Percentiles rank a stretch among this genome's conserved stretches.
These are phyloP conservation scores for Alternaria consortialis DNA, from an alignment of 2,329 filamentous ascomycete species.

Conservation along the genomic window DNA sequence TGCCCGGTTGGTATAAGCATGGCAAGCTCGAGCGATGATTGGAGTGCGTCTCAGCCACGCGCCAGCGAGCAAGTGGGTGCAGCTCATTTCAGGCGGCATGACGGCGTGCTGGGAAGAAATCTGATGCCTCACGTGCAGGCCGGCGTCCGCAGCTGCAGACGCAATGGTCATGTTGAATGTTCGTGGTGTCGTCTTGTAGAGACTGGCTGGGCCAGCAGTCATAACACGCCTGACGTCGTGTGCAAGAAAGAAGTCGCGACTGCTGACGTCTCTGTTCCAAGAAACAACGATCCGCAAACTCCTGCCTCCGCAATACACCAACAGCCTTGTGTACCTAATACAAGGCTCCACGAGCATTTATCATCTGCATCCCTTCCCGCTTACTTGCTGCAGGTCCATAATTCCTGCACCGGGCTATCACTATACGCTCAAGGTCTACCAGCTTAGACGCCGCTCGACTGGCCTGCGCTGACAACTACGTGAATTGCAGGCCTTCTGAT, in stretches of 20 bases:
- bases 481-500: conserved; percentile 22
- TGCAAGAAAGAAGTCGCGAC: conserved; percentile 20
- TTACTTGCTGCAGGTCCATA: conserved; percentile 21
- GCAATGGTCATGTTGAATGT: conserved; percentile 13
- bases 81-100: conserved; percentile 24
- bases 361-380: conserved; percentile 11
- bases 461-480: conserved; percentile 14
- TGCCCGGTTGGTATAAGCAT: conserved; percentile 5
- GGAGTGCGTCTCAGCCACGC: conserved; percentile 33
- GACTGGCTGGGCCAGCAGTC: not conserved
- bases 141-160: conserved; percentile 21
- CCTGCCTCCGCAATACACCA: conserved; percentile 4
- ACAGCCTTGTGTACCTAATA: conserved; percentile 20
- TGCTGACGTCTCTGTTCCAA: conserved; percentile 37
- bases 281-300: conserved; percentile 30
- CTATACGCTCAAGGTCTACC: conserved; percentile 3
- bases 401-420: conserved; percentile 17
- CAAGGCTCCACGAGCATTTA: conserved; percentile 20
- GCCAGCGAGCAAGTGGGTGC: conserved; percentile 33
- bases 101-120: conserved; percentile 31
- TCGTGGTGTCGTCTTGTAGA: not conserved
- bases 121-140: conserved; percentile 34
- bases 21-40: conserved; percentile 18
- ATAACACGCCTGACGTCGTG: conserved; percentile 18
- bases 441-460: conserved; percentile 13